Percentiles rank a stretch among this genome's conserved stretches.
These are phyloP conservation scores for Metarhizium album DNA, from an alignment of 2,329 filamentous ascomycete species.

Conservation along the genomic window DNA sequence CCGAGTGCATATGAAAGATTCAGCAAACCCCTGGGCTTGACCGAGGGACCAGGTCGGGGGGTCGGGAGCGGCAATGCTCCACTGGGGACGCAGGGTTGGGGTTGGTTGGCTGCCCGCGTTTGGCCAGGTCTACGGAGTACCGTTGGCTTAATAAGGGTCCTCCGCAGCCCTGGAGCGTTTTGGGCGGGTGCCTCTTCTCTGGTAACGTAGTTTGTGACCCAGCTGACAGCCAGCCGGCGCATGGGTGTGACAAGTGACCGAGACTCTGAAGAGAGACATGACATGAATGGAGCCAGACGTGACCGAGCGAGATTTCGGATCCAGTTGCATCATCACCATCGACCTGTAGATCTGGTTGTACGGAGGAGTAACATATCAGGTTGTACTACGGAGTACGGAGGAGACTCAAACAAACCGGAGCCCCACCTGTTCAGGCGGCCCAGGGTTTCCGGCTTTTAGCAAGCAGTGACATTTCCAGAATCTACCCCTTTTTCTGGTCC, in stretches of 20 bases:
- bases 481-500: too few species aligned
- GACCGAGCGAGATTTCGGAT: background rate
- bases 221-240: background rate
- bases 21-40: background rate
- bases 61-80: too few species aligned
- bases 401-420: background rate
- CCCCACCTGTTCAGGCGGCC: constrained; percentile 9
- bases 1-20: too few species aligned
- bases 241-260: background rate
- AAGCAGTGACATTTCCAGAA: background rate
- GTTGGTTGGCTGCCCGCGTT: background rate
- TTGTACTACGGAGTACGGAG: too few species aligned
- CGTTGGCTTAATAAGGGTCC: too few species aligned
- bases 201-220: background rate
- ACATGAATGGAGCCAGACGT: background rate
- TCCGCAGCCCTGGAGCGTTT: background rate
- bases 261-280: background rate
- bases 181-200: background rate
- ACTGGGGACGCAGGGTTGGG: background rate
- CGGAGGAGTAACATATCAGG: background rate
- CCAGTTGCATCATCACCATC: background rate
- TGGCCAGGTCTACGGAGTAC: too few species aligned
- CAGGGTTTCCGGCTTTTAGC: background rate
- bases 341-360: background rate
- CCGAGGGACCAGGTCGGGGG: background rate